Conservation (phyloP, 1,284 basidiomycete genomes). For the Sutorius eximius region DNA sequence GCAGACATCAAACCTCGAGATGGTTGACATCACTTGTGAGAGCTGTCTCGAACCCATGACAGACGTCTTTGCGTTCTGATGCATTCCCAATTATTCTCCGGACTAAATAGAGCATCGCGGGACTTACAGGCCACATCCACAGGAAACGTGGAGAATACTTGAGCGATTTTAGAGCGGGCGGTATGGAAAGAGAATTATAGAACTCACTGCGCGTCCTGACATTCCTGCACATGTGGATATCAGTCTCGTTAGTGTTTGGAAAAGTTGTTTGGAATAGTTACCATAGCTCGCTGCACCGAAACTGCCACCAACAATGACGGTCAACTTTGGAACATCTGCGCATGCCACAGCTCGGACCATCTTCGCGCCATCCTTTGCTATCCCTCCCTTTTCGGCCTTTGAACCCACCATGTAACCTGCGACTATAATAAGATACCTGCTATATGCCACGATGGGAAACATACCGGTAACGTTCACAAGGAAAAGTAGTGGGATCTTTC, state of each 20-base stretch:
- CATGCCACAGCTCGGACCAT: slow-evolving; percentile 97
- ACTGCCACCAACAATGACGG: slow-evolving; percentile 92
- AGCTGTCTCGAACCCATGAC: slow-evolving; percentile 96
- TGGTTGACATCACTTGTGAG: slow-evolving; percentile 88
- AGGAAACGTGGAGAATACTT: slow-evolving; percentile 92
- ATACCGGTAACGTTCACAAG: slow-evolving; percentile 88
- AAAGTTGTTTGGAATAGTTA: slow-evolving; percentile 23
- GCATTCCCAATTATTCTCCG: slow-evolving; percentile 8
- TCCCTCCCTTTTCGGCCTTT: slow-evolving; percentile 91
- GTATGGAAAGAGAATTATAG: slow-evolving; percentile 5
- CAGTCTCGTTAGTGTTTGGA: slow-evolving; percentile 11
- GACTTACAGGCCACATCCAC: slow-evolving; percentile 94
- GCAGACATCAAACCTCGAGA: slow-evolving; percentile 64
- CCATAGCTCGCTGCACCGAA: slow-evolving; percentile 96
- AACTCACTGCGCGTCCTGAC: slow-evolving; percentile 80
- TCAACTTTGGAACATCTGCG: slow-evolving; percentile 92
- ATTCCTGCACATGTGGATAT: slow-evolving; percentile 54
- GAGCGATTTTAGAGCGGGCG: slow-evolving; percentile 7
- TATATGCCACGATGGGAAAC: slow-evolving; percentile 5
- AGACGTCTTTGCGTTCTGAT: slow-evolving; percentile 87
- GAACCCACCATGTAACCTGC: slow-evolving; percentile 92
- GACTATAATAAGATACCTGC: slow-evolving; percentile 6
- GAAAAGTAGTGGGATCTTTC: slow-evolving; percentile 88
- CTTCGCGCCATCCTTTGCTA: slow-evolving; percentile 96
- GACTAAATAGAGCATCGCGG: slow-evolving; percentile 2